Evolutionary conservation across 2,329 filamentous ascomycete genomes (phyloP).

Genomic region (Aspergillus sp.): DNA sequence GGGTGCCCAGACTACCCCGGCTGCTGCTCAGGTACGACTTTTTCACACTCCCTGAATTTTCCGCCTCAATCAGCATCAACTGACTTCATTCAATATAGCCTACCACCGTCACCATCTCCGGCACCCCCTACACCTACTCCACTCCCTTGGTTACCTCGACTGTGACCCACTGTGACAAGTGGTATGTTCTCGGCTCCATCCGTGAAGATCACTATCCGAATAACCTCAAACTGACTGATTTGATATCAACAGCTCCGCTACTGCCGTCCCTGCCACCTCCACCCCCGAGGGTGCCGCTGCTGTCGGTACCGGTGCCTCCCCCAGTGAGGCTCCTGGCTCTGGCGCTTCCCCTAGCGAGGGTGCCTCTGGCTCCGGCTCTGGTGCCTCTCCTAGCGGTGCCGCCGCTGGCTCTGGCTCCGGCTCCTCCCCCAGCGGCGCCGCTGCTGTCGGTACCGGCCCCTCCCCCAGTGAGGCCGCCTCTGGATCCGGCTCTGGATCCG

Average conservation of each 20-base stretch:
- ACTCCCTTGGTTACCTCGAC: conserved; percentile 56
- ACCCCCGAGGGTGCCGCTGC: conserved; percentile 20
- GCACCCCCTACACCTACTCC: conserved; percentile 69
- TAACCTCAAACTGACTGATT: background rate
- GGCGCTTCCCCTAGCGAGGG: background rate
- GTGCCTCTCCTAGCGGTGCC: background rate
- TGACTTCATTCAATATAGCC: conserved; percentile 44
- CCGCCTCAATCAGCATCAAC: background rate
- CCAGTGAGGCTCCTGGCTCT: background rate
- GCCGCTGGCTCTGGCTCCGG: background rate
- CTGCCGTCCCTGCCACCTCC: conserved; percentile 24
- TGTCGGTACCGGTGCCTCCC: conserved; percentile 17
- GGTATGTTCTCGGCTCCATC: conserved; percentile 31
- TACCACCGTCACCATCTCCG: conserved; percentile 69
- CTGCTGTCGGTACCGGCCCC: conserved; percentile 16
- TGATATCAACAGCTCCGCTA: conserved; percentile 24
- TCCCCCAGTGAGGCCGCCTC: background rate
- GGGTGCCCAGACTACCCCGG: conserved; percentile 63
- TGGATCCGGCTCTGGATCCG: background rate
- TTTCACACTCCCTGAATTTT: background rate
- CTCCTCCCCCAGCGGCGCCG: conserved; percentile 23
- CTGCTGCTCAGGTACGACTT: conserved; percentile 58
- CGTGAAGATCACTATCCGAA: background rate
- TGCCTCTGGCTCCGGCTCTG: background rate
- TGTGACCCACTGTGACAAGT: conserved; percentile 49